Conservation (phyloP, 805 yeast species). For the Torulaspora delbrueckii region DNA sequence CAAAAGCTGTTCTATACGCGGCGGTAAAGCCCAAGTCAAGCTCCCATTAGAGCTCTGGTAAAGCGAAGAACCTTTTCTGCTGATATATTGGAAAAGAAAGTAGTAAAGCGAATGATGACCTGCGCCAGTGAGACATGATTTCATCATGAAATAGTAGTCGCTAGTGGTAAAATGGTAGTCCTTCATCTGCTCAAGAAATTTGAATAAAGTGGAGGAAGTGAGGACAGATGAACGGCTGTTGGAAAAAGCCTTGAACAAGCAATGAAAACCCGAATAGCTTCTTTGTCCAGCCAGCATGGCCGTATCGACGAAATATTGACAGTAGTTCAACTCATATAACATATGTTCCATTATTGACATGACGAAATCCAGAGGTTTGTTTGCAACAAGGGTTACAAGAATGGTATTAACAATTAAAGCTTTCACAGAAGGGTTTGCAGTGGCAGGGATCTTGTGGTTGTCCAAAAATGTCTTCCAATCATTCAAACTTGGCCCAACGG, state of each 20-base stretch:
- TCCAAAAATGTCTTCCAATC: constrained; percentile 14
- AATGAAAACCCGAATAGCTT: constrained; percentile 14
- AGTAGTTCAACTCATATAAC: constrained; percentile 8
- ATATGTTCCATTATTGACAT: constrained; percentile 14
- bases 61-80: constrained; percentile 5
- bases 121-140: constrained; percentile 8
- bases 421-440: constrained; percentile 13
- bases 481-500: constrained; percentile 4
- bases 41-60: not conserved
- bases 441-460: constrained; percentile 6
- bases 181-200: constrained; percentile 7
- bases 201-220: constrained; percentile 12
- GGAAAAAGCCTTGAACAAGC: constrained; percentile 14
- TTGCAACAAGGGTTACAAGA: constrained; percentile 9
- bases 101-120: constrained; percentile 11
- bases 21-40: constrained; percentile 10
- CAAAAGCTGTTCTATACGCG: constrained; percentile 6
- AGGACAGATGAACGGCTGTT: constrained; percentile 14
- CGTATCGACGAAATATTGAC: constrained; percentile 11
- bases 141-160: constrained; percentile 18
- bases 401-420: constrained; percentile 15
- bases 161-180: constrained; percentile 10
- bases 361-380: constrained; percentile 13
- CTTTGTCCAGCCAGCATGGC: constrained; percentile 6
- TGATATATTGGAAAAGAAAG: constrained; percentile 9